Evolutionary conservation across 1,284 basidiomycete genomes (phyloP).

Genomic region (Hypsizygus ulmarius): DNA sequence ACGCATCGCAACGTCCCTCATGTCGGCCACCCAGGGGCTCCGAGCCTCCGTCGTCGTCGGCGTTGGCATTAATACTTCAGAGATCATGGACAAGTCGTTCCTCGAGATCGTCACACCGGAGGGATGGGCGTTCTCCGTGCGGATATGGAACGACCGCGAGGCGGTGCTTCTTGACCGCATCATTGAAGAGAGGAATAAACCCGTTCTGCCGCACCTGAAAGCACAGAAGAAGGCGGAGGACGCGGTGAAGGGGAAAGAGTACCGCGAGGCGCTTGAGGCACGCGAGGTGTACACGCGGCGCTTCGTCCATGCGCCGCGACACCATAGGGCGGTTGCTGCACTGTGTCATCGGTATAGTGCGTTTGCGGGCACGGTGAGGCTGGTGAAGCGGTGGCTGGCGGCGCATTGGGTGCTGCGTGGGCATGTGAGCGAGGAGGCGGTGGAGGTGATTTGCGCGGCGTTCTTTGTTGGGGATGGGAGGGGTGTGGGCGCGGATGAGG

Average conservation of each 20-base stretch:
- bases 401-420: slow-evolving; percentile 81
- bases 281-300: slow-evolving; percentile 63
- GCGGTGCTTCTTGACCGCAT: slow-evolving; percentile 75
- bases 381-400: slow-evolving; percentile 92
- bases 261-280: slow-evolving; percentile 60
- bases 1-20: slow-evolving; percentile 64
- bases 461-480: slow-evolving; percentile 51
- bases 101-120: slow-evolving; percentile 80
- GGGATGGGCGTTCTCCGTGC: slow-evolving; percentile 85
- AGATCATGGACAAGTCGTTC: slow-evolving; percentile 67
- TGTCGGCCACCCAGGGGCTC: slow-evolving; percentile 49
- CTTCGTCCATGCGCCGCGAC: slow-evolving; percentile 79
- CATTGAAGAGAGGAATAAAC: slow-evolving; percentile 40
- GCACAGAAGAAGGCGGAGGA: slow-evolving; percentile 30
- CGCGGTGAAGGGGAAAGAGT: slow-evolving; percentile 43
- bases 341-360: slow-evolving; percentile 80
- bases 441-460: slow-evolving; percentile 82
- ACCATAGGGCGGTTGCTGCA: slow-evolving; percentile 83
- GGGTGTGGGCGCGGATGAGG: slow-evolving; percentile 29
- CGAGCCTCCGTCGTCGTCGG: slow-evolving; percentile 60
- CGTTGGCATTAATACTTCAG: slow-evolving; percentile 44
- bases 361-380: slow-evolving; percentile 80
- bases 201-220: slow-evolving; percentile 37
- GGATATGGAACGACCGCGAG: slow-evolving; percentile 90
- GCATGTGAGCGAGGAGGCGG: slow-evolving; percentile 73